A percentile compares a stretch with the other conserved stretches of the same genome.
Conservation (phyloP, 2,329 filamentous ascomycete genomes). For the Pestalotiopsis sp. region DNA sequence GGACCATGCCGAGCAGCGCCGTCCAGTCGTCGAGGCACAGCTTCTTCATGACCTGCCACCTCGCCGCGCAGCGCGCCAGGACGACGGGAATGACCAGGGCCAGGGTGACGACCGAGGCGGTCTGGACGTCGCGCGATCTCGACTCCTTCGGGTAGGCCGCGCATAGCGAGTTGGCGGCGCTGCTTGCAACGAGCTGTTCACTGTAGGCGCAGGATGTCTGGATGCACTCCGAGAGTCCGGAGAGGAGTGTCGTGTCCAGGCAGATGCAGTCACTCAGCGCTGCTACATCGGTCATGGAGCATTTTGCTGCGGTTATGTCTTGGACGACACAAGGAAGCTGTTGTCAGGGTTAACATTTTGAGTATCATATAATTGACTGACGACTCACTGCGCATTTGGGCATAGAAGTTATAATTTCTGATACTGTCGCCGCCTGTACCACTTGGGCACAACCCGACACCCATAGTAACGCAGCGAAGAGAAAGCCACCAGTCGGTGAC, state of each 20-base stretch:
- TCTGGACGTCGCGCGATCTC: neutral
- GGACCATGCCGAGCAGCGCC: neutral
- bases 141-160: neutral
- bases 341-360: neutral
- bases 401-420: neutral
- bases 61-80: neutral
- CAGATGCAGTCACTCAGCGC: neutral
- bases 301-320: neutral
- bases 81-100: neutral
- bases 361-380: neutral
- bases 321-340: neutral
- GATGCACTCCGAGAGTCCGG: neutral
- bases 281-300: neutral
- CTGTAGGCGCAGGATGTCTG: neutral
- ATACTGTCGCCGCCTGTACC: neutral
- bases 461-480: neutral
- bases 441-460: neutral
- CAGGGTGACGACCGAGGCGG: neutral
- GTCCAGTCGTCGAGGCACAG: conserved; percentile 1
- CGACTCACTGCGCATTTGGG: neutral
- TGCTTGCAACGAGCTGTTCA: neutral
- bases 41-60: neutral
- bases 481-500: neutral
- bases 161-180: neutral
- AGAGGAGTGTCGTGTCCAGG: neutral